Evolutionary conservation across 352 stramenopile species (phyloP).

Genomic region (Thalassiosira exigua): DNA sequence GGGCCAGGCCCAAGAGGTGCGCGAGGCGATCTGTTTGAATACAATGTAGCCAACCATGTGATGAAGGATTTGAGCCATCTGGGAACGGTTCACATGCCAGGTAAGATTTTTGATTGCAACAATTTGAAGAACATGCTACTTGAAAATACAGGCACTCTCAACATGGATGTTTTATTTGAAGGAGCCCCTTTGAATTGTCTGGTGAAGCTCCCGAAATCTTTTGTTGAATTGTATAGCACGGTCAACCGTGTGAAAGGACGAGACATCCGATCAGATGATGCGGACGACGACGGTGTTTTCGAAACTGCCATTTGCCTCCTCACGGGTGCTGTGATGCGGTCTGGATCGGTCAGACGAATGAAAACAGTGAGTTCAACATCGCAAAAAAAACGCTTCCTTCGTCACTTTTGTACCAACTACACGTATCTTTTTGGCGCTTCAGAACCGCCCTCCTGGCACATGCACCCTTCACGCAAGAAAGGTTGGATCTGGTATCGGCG

Average conservation of each 20-base stretch:
- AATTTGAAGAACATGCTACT: too few species aligned
- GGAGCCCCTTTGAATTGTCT: conserved; percentile 60
- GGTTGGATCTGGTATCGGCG: conserved; percentile 81
- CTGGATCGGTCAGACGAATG: conserved; percentile 61
- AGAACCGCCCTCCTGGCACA: conserved; percentile 64
- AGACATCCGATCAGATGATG: conserved; percentile 68
- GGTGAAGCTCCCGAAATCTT: conserved; percentile 80
- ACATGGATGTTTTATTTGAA: too few species aligned
- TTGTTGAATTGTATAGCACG: conserved; percentile 84
- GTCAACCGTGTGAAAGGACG: conserved; percentile 83
- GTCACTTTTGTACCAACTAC: conserved; percentile 6
- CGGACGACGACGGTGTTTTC: conserved; percentile 63
- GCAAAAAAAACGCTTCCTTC: too few species aligned
- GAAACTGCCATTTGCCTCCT: conserved; percentile 86
- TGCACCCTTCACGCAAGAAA: conserved; percentile 84
- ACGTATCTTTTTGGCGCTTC: conserved; percentile 16
- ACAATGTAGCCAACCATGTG: conserved; percentile 59
- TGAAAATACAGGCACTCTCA: too few species aligned
- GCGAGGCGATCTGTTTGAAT: conserved; percentile 72
- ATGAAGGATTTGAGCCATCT: conserved; percentile 85
- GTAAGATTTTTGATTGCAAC: conserved; percentile 37
- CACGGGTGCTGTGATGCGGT: conserved; percentile 82
- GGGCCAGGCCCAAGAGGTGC: conserved; percentile 67
- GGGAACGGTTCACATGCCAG: conserved; percentile 71
- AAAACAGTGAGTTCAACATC: conserved; percentile 48